Conservation (phyloP, 2,329 filamentous ascomycete genomes). For the Chalaropsis ovoidea region DNA sequence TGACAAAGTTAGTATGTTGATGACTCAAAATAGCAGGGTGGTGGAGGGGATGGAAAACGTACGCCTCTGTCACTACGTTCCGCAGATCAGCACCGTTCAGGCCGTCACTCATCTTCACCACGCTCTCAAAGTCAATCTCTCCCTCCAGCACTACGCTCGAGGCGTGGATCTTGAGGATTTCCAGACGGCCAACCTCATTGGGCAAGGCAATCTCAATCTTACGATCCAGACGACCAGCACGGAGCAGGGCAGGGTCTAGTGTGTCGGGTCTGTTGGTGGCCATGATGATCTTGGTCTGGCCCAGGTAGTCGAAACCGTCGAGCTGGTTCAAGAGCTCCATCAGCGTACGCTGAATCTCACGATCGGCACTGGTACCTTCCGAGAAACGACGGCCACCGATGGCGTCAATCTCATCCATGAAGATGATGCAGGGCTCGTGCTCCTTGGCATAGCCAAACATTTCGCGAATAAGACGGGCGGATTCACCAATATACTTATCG, state of each 20-base stretch:
- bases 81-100: constrained; percentile 94
- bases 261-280: constrained; percentile 96
- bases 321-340: constrained; percentile 99
- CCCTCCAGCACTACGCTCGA: constrained; percentile 78
- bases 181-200: constrained; percentile 89
- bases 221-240: constrained; percentile 85
- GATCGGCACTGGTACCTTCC: constrained; percentile 92
- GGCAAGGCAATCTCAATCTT: constrained; percentile 97
- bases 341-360: constrained; percentile 93
- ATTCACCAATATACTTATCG: constrained; percentile 99
- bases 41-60: constrained; percentile 39
- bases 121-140: constrained; percentile 96
- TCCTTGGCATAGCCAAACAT: constrained; percentile 99
- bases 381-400: constrained; percentile 95
- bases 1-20: constrained; percentile 29
- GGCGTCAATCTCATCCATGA: constrained; percentile 99
- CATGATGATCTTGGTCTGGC: constrained; percentile 99
- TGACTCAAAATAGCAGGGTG: constrained; percentile 26
- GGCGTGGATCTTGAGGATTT: constrained; percentile 97
- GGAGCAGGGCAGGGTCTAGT: constrained; percentile 81
- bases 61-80: constrained; percentile 98
- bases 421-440: constrained; percentile 98
- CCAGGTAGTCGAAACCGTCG: constrained; percentile 97
- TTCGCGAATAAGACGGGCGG: constrained; percentile 88
- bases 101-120: constrained; percentile 99